Evolutionary conservation across 805 yeast species (phyloP).

Genomic region (Kodamaea laetipori): DNA sequence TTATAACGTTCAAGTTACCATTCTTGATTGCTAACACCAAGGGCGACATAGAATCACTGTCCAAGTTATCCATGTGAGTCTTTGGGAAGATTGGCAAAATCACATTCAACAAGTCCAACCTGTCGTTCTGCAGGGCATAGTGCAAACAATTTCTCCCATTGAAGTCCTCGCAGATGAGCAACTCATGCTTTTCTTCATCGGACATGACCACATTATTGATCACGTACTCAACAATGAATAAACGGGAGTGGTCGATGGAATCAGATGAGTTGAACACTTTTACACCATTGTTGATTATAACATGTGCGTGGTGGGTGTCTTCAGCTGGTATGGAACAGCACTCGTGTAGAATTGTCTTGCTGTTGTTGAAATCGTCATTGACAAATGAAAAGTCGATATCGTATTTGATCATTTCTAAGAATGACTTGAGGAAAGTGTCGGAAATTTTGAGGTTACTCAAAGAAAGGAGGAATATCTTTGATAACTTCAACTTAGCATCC

Average conservation of each 20-base stretch:
- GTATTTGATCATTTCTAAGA: constrained; percentile 42
- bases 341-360: constrained; percentile 78
- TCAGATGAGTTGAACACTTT: constrained; percentile 41
- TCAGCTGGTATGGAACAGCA: constrained; percentile 46
- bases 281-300: constrained; percentile 46
- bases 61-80: constrained; percentile 51
- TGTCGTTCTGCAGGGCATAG: constrained; percentile 69
- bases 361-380: constrained; percentile 59
- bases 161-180: constrained; percentile 51
- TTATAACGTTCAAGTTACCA: constrained; percentile 51
- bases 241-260: constrained; percentile 39
- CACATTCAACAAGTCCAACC: constrained; percentile 45
- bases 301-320: constrained; percentile 36
- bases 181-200: constrained; percentile 18
- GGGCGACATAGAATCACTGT: constrained; percentile 81
- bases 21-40: constrained; percentile 75
- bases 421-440: constrained; percentile 58
- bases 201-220: constrained; percentile 22
- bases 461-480: constrained; percentile 72
- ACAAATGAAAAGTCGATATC: constrained; percentile 61
- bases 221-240: constrained; percentile 38
- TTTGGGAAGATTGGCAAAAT: constrained; percentile 42
- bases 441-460: constrained; percentile 65
- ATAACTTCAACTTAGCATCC: constrained; percentile 39
- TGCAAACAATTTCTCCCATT: constrained; percentile 84